Base-by-base conservation (phyloP, 2,329 filamentous ascomycete species). In the Allantophomopsis lycopodina region DNA sequence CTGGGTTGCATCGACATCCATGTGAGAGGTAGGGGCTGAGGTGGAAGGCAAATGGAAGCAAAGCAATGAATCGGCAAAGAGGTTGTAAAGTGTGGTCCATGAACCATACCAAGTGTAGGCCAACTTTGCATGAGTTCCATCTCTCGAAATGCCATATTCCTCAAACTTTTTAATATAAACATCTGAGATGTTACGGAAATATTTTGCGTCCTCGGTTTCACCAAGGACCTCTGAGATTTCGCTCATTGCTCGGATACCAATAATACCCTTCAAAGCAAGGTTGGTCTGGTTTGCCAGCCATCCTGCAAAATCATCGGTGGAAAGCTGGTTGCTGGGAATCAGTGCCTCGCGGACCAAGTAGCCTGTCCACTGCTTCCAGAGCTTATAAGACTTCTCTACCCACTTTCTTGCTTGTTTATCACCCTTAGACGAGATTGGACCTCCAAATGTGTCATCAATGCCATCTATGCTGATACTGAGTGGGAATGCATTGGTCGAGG, bases 201-300 rank as follows among this genome's bases (percentile, higher is more conserved):
- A 63, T 30, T 68, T 60, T 28, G 66, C 71, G 48, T 83, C 79
- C 5, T 61, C 60, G 0, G 60, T 54, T 15, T 76, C 62, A 34
- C 69, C 76, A 33, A 73, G 62, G 6, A 79, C 56, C 30, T 67
- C 64, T 2, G 80, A 67, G 12, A 83, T 61, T 48, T 79, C 72
- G 47, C 75, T 75, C 77, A 87, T 87, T 17, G 83, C 83, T 54
- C 78, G 76, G 56, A 89, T 81, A 16, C 82, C 83, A 37, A 88
- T 68, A 45, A 87, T 85, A 15, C 82, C 83, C 53, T 88, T 88
- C 38, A 88, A 61, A 0, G 83, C 83, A 15, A 82, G 63, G 44
- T 83, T 84, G 2, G 77, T 81, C 53, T 82, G 76, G 28, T 81
- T 68, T 18, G 76, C 71, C 20, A 83, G 62, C 68, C 75, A 78